Base-by-base conservation (phyloP, 2,329 filamentous ascomycete genomes). In the Ophiosphaerella korrae region DNA sequence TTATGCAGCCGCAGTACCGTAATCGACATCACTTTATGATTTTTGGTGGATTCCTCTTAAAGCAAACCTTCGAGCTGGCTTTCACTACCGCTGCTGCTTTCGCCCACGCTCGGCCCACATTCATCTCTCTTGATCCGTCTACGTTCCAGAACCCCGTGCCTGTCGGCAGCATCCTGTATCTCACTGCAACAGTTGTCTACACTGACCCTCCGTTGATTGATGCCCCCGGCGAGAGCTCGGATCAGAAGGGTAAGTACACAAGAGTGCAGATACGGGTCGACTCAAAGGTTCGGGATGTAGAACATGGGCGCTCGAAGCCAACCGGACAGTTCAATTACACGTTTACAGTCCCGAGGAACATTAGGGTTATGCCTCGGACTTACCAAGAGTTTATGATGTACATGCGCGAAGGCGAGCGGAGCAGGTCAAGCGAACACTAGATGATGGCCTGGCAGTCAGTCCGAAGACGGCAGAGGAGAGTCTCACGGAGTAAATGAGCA, bases 271-370 rank as follows among this genome's bases (percentile, higher is more conserved):
- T 90, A 8, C 82, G 87, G 7, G 85, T 90, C 12, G 86, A 89
- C 66, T 86, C 84, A 31, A 88, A 88, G 66, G 88, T 90, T 12
- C 78, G 87, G 16, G 84, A 90, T 64, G 85, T 90, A 26, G 87
- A 89, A 72, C 86, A 89, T 63, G 86, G 84, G 5, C 80, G 80
- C 42, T 83, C 84, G 21, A 86, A 84, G 64, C 82, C 86, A 2
- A 90, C 88, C 0, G 88, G 88, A 4, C 86, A 88, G 62, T 90
- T 91, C 75, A 88, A 89, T 62, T 90, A 90, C 67, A 90, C 88
- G 0, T 89, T 89, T 66, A 78, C 62, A 2, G 85, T 89, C 2
- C 82, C 85, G 48, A 83, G 80, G 63, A 82, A 87, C 60, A 78
- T 89, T 39, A 81, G 84, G 62, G 83, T 89, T 16, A 84, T 89